These are phyloP conservation scores for Alternaria sp. DNA, from an alignment of 2,329 filamentous ascomycete genomes.

Conservation along the genomic window DNA sequence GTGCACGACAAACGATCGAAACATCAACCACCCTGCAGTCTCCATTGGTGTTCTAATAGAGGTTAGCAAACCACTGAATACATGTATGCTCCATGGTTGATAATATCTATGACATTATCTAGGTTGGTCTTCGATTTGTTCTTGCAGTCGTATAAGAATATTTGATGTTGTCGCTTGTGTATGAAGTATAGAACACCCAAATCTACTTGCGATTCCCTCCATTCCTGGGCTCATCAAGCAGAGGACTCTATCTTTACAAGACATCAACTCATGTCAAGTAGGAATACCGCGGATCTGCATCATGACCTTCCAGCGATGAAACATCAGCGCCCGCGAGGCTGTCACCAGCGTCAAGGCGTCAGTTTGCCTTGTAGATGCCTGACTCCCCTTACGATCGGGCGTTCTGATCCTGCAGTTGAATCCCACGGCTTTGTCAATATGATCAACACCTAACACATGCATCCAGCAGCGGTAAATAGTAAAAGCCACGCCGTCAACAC, in stretches of 20 bases:
- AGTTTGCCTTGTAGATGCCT: neutral
- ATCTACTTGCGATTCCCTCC: neutral
- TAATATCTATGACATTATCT: neutral
- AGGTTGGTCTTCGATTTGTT: neutral
- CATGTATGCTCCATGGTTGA: neutral
- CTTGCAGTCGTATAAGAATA: no score
- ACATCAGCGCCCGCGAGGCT: neutral
- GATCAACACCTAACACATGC: neutral
- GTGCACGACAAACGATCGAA: neutral
- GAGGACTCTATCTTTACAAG: neutral
- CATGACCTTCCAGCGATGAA: neutral
- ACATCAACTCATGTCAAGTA: neutral
- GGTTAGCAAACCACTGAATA: neutral
- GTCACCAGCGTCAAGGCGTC: constrained; percentile 7
- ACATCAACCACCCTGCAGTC: neutral
- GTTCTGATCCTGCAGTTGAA: neutral
- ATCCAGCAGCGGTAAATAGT: neutral
- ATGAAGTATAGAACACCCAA: no score
- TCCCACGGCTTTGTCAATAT: neutral
- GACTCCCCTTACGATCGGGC: neutral
- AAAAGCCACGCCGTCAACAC: neutral
- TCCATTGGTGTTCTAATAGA: neutral
- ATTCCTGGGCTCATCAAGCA: neutral
- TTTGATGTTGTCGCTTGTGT: no score
- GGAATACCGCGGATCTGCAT: neutral